Conservation (phyloP, 371 early-diverging fungal species). For the Mortierella sp. region DNA sequence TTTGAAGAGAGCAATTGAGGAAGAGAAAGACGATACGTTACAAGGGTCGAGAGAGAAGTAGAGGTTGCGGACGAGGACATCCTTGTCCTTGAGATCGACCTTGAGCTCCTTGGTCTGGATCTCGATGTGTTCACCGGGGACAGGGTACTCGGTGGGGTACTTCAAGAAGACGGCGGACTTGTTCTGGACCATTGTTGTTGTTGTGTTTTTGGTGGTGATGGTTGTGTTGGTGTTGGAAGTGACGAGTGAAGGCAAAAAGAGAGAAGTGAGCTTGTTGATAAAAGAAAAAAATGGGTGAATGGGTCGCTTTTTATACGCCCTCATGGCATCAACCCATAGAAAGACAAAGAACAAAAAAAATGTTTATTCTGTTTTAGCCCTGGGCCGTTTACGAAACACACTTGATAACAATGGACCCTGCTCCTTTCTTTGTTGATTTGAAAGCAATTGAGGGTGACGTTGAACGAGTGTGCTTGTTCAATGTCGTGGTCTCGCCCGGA, state of each 20-base stretch:
- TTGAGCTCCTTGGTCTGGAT: constrained; percentile 61
- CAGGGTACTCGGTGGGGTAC: constrained; percentile 60
- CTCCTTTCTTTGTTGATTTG: neutral
- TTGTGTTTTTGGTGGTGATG: neutral
- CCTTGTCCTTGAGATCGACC: constrained; percentile 60
- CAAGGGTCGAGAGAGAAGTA: constrained; percentile 69
- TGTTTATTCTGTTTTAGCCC: neutral
- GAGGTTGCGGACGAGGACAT: constrained; percentile 70
- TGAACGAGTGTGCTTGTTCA: neutral
- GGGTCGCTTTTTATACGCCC: neutral
- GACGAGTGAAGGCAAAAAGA: neutral
- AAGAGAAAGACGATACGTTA: constrained; percentile 1
- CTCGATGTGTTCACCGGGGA: constrained; percentile 66
- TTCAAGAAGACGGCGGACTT: constrained; percentile 60
- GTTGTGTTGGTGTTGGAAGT: neutral
- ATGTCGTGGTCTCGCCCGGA: neutral
- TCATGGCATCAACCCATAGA: neutral
- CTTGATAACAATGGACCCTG: neutral
- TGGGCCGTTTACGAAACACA: neutral
- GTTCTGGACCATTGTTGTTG: constrained; percentile 47
- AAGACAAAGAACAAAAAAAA: neutral
- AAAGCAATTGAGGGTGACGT: constrained; percentile 14
- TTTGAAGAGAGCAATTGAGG: no score
- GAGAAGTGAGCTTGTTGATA: constrained; percentile 2
- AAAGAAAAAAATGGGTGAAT: neutral